These are phyloP conservation scores for Kwoniella sp. DNA, from an alignment of 768 basidiomycete species.

Conservation along the genomic window DNA sequence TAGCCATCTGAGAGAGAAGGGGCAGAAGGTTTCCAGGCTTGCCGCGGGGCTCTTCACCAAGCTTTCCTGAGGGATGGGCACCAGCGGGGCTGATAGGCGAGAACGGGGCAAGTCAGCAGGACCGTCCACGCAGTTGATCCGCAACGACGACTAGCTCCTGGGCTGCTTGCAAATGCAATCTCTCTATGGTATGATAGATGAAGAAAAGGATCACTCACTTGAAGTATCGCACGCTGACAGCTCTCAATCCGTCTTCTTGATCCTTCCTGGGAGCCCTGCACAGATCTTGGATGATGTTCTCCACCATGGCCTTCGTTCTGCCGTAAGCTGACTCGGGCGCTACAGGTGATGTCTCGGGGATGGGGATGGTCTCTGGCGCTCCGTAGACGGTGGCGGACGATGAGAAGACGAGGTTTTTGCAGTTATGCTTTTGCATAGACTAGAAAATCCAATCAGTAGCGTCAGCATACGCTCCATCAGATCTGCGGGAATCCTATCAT, in stretches of 20 bases:
- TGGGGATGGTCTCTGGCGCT: conserved; percentile 85
- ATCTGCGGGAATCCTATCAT: no score
- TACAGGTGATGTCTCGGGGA: conserved; percentile 85
- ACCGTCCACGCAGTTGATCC: no score
- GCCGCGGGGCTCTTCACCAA: conserved; percentile 96
- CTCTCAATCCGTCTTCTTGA: conserved; percentile 51
- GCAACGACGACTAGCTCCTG: not conserved
- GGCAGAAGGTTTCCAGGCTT: conserved; percentile 93
- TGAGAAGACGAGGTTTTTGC: conserved; percentile 88
- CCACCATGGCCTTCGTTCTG: conserved; percentile 92
- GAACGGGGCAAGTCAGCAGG: not conserved
- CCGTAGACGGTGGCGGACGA: conserved; percentile 99
- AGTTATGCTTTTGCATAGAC: conserved; percentile 80
- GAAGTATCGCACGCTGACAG: conserved; percentile 92
- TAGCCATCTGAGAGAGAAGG: conserved; percentile 88
- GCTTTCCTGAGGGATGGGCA: conserved; percentile 91
- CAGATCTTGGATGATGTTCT: conserved; percentile 84
- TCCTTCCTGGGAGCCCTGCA: conserved; percentile 58
- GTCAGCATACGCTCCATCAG: not conserved
- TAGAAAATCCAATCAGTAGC: conserved; percentile 55
- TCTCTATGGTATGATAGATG: no score
- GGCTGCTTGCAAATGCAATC: no score
- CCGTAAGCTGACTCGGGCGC: conserved; percentile 92
- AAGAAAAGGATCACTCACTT: conserved; percentile 60
- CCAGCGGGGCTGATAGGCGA: conserved; percentile 75